Percentiles rank a stretch among this genome's conserved stretches.
phyloP scores from a whole-genome alignment of 2,329 filamentous ascomycete genomes.

The Talaromyces sp. region DNA sequence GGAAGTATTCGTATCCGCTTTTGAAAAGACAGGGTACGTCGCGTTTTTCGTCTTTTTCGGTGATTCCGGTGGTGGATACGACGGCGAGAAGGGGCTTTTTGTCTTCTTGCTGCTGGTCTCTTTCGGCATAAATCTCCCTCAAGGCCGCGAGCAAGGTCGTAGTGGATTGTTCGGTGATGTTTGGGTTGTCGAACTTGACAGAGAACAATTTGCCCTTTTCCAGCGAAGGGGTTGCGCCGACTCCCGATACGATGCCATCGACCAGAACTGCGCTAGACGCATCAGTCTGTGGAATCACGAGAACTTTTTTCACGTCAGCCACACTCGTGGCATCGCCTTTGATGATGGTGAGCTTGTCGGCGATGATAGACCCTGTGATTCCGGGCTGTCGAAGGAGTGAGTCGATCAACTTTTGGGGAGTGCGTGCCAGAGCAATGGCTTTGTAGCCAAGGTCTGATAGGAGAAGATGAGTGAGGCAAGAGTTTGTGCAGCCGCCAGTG shows the following conservation, averaged over 20 bases:
- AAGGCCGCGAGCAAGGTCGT: conserved; percentile 21
- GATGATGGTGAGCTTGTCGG: conserved; percentile 43
- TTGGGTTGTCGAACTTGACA: conserved; percentile 27
- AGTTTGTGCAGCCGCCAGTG: conserved; percentile 44
- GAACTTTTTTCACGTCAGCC: conserved; percentile 33
- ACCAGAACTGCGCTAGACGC: conserved; percentile 19
- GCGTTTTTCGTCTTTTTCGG: conserved; percentile 13
- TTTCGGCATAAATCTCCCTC: conserved; percentile 17
- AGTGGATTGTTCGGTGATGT: conserved; percentile 28
- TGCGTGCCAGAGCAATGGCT: conserved; percentile 46
- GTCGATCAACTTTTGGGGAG: conserved; percentile 43
- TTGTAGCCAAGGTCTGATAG: conserved; percentile 21
- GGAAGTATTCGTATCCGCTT: conserved; percentile 27
- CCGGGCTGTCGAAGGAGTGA: conserved; percentile 36
- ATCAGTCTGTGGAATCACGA: conserved; percentile 22
- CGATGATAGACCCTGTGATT: conserved; percentile 30
- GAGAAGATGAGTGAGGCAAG: conserved; percentile 41
- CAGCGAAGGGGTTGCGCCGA: conserved; percentile 36
- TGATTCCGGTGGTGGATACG: conserved; percentile 31
- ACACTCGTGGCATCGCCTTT: conserved; percentile 44
- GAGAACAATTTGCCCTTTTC: conserved; percentile 18
- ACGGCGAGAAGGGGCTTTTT: conserved; percentile 22
- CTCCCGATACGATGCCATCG: conserved; percentile 43
- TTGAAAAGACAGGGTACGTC: conserved; percentile 27
- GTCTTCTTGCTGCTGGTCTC: neutral